Evolutionary conservation across 208 protist species (phyloP).

Genomic region (Leptomonas seymouri): DNA sequence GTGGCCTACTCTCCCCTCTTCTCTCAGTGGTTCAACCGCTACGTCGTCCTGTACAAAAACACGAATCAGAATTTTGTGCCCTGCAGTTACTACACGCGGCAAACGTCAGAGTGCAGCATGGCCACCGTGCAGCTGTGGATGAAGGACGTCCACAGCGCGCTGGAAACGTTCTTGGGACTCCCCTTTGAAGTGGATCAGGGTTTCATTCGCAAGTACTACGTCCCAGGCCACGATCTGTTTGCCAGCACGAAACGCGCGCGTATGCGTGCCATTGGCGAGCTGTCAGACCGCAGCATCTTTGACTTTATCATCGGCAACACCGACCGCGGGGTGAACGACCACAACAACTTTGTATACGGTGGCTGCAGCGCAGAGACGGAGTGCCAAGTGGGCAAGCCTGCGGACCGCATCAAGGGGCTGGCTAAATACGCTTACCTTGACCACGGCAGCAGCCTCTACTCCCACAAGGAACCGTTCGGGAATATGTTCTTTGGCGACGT

Average conservation of each 20-base stretch:
- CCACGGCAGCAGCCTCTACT: slow-evolving; percentile 85
- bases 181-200: slow-evolving; percentile 60
- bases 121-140: slow-evolving; percentile 86
- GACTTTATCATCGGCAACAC: slow-evolving; percentile 87
- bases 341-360: slow-evolving; percentile 91
- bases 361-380: slow-evolving; percentile 66
- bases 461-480: slow-evolving; percentile 66
- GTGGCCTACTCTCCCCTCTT: slow-evolving; percentile 69
- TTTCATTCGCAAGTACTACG: slow-evolving; percentile 74
- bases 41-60: slow-evolving; percentile 68
- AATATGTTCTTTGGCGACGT: slow-evolving; percentile 70
- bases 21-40: slow-evolving; percentile 80
- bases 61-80: slow-evolving; percentile 56
- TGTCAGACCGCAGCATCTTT: slow-evolving; percentile 82
- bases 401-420: slow-evolving; percentile 51
- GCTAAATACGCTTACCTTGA: slow-evolving; percentile 87
- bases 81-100: slow-evolving; percentile 41
- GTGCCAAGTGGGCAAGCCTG: slow-evolving; percentile 37
- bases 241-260: slow-evolving; percentile 46
- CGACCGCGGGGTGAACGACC: slow-evolving; percentile 80
- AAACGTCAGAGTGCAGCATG: slow-evolving; percentile 46
- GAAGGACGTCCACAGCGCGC: slow-evolving; percentile 74
- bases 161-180: slow-evolving; percentile 72
- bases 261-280: slow-evolving; percentile 70
- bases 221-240: slow-evolving; percentile 62